Base-by-base conservation (phyloP, 257 asterid genomes). In the Lithospermum erythrorhizon region DNA sequence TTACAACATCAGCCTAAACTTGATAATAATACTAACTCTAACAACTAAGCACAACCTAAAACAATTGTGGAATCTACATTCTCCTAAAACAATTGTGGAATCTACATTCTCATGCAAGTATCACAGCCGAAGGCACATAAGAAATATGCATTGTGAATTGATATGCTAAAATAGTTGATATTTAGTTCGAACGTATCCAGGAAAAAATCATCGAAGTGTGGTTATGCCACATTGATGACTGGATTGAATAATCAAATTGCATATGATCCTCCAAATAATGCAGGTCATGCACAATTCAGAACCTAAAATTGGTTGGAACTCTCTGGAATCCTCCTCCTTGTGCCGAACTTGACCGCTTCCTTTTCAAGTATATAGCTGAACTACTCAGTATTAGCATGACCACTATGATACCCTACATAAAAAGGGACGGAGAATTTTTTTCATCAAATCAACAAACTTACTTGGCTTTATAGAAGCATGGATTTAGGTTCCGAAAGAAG, bases 311-410 rank as follows among this genome's bases (percentile, higher is more conserved):
- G 27, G 79, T 79, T 13, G 96, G 88, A 68, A 83, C 77, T 77
- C 95, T 83, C 48, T 78, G 76, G 60, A 81, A 80, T 25, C 73
- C 83, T 37, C 76, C 85, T 24, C 79, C 78, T 21, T 91, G 79
- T 4, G 58, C 53, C 25, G 72, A 64, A 70, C 68, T 66, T 19
- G 73, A 61, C 71, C 89, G 81, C 74, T 69, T 83, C 68, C 81
- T 76, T 75, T 81, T 83, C 74, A 71, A 75, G 81, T 76, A 86
- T 57, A 91, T 82, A 59, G 86, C 79, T 0, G 96, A 85, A 68
- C 98, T 94, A 61, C 98, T 86, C 61, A 83, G 55, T 49, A 87
- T 49, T 70, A 87, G 81, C 80, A 83, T 75, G 45, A 76, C 86
- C 70, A 83, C 2, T 82, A 86, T 87, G 59, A 87, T 66, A 58